Conservation (phyloP, 768 basidiomycete species). For the Lyophyllum shimeji region DNA sequence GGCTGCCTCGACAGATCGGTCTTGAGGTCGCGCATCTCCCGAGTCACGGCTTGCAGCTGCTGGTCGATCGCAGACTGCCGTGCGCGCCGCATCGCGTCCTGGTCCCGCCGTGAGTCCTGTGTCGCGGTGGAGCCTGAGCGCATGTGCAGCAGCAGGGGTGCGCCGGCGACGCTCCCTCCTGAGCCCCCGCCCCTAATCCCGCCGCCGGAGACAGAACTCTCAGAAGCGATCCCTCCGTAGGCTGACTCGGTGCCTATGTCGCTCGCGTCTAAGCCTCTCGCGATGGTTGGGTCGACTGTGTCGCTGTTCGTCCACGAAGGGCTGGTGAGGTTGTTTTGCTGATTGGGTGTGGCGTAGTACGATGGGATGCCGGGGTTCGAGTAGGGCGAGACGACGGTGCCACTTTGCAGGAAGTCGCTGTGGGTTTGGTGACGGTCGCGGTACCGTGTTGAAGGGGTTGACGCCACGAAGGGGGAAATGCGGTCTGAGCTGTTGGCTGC, state of each 20-base stretch:
- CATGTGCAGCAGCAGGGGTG: neutral
- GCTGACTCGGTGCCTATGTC: neutral
- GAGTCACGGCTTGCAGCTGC: neutral
- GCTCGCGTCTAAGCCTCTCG: no score
- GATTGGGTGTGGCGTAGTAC: neutral
- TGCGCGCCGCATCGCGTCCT: neutral
- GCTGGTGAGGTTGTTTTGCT: neutral
- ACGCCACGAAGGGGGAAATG: neutral
- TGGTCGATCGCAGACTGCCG: conserved; percentile 2
- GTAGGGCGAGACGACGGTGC: neutral
- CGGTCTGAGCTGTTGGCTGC: neutral
- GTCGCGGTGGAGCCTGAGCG: neutral
- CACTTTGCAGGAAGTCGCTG: conserved; percentile 8
- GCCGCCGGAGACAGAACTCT: conserved; percentile 1
- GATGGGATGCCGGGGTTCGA: neutral
- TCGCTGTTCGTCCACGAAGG: neutral
- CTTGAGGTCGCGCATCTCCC: conserved; percentile 3
- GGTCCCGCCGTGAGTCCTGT: neutral
- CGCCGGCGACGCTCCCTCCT: neutral
- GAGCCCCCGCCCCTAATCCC: neutral
- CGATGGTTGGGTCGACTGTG: neutral
- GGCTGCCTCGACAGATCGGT: conserved; percentile 8
- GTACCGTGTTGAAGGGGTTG: neutral
- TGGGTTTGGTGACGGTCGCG: conserved; percentile 11
- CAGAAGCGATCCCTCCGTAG: neutral